These are phyloP conservation scores for Ceratocystis destructans DNA, from an alignment of 2,329 filamentous ascomycete genomes.

Conservation along the genomic window DNA sequence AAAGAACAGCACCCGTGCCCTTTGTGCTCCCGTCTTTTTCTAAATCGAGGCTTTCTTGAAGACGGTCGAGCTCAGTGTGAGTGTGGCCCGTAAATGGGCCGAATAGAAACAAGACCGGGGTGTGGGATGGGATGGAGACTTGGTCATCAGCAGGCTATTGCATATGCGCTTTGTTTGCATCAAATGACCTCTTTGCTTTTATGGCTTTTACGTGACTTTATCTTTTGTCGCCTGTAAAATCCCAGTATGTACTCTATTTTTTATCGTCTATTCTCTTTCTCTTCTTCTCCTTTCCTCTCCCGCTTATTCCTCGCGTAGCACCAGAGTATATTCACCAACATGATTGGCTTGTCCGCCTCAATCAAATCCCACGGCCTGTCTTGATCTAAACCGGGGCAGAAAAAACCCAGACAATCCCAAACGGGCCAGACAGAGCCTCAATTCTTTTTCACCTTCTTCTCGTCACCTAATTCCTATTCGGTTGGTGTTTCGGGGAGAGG, in stretches of 20 bases:
- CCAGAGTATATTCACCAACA: neutral
- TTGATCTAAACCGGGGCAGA: neutral
- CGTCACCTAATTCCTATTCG: neutral
- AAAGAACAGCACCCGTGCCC: too few species aligned
- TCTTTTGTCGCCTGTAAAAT: neutral
- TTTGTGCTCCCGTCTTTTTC: neutral
- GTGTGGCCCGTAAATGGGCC: slow-evolving; percentile 19
- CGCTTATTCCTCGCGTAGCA: neutral
- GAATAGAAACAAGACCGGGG: slow-evolving; percentile 16
- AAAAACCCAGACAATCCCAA: neutral
- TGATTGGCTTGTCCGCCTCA: neutral
- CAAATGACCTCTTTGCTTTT: neutral
- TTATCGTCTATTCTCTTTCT: neutral
- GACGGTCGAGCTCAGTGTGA: too few species aligned
- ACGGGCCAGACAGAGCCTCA: neutral
- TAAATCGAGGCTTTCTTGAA: neutral
- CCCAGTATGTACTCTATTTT: neutral
- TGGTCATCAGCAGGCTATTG: neutral
- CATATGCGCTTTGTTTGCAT: slow-evolving; percentile 4
- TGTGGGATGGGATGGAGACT: slow-evolving; percentile 1
- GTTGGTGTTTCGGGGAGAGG: neutral
- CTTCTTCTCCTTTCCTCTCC: neutral
- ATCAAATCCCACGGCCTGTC: neutral
- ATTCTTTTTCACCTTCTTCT: neutral
- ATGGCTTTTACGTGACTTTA: neutral